A percentile compares a stretch with the other conserved stretches of the same genome.
Evolutionary conservation across 495 filamentous ascomycete species (phyloP).

Genomic region (Tuber umbilicatum): DNA sequence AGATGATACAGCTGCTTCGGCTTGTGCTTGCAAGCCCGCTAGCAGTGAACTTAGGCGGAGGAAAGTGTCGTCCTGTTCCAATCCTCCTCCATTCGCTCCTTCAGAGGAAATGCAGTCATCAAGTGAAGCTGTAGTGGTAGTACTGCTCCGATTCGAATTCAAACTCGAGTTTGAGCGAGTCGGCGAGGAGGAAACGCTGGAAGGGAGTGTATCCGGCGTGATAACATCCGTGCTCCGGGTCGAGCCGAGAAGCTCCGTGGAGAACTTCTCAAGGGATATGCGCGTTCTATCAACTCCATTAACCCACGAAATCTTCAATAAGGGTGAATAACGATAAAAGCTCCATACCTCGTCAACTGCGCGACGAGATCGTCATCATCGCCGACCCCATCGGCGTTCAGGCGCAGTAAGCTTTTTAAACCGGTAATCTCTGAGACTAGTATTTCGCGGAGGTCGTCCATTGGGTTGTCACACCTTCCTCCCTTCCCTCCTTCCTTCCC

Average conservation of each 20-base stretch:
- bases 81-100: slow-evolving; percentile 13
- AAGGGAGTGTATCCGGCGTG: slow-evolving; percentile 34
- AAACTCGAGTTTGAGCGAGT: slow-evolving; percentile 1
- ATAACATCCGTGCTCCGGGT: slow-evolving; percentile 23
- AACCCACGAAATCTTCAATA: background rate
- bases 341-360: slow-evolving; percentile 29
- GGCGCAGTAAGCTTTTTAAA: slow-evolving; percentile 36
- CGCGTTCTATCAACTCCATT: background rate
- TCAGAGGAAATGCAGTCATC: background rate
- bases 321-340: background rate
- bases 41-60: slow-evolving; percentile 38
- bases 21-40: slow-evolving; percentile 38
- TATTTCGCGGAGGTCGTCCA: slow-evolving; percentile 34
- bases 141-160: background rate
- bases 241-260: background rate
- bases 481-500: background rate
- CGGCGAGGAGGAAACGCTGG: slow-evolving; percentile 2
- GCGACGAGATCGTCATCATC: slow-evolving; percentile 35
- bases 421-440: slow-evolving; percentile 36
- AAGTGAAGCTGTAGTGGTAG: background rate
- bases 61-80: slow-evolving; percentile 37
- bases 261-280: slow-evolving; percentile 2
- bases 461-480: background rate
- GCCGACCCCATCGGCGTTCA: slow-evolving; percentile 41
- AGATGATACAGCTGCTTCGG: slow-evolving; percentile 38